Percentiles rank a stretch among this genome's conserved stretches.
Evolutionary conservation across 2,329 filamentous ascomycete species (phyloP).

Genomic region (Fusarium chaquense): DNA sequence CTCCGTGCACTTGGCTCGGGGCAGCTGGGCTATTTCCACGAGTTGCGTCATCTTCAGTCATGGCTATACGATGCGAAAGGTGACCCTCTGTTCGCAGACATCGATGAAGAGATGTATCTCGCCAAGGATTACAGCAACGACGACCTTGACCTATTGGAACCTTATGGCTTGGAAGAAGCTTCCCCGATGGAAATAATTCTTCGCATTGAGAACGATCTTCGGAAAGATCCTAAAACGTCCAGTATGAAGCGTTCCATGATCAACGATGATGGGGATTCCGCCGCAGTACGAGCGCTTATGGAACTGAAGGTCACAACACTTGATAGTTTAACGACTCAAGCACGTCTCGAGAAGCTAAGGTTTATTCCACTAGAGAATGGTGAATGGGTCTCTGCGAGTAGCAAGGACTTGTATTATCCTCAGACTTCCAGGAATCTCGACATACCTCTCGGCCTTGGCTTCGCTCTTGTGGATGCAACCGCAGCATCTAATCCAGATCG

Average conservation of each 20-base stretch:
- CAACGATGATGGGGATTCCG: constrained; percentile 31
- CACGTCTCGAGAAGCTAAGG: constrained; percentile 9
- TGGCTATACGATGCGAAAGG: constrained; percentile 29
- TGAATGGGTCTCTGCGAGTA: constrained; percentile 30
- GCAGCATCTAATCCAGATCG: constrained; percentile 26
- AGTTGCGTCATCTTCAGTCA: constrained; percentile 14
- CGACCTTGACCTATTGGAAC: constrained; percentile 8
- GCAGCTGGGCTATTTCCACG: constrained; percentile 12
- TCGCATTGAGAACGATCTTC: constrained; percentile 27
- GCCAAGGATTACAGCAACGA: constrained; percentile 27
- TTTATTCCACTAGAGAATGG: constrained; percentile 34
- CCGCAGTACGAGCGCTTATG: constrained; percentile 26
- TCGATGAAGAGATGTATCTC: constrained; percentile 29
- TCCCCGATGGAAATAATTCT: neutral
- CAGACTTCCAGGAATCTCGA: constrained; percentile 11
- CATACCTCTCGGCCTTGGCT: constrained; percentile 22
- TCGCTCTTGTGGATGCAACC: constrained; percentile 22
- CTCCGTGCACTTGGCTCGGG: constrained; percentile 22
- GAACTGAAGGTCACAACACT: neutral
- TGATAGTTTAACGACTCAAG: neutral
- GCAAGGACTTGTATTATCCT: constrained; percentile 25
- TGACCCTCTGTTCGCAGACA: constrained; percentile 35
- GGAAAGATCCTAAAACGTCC: neutral
- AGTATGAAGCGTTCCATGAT: constrained; percentile 26
- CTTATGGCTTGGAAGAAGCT: constrained; percentile 21